These are phyloP conservation scores for Comarum palustre DNA, from an alignment of 306 rosid species.

Conservation along the genomic window DNA sequence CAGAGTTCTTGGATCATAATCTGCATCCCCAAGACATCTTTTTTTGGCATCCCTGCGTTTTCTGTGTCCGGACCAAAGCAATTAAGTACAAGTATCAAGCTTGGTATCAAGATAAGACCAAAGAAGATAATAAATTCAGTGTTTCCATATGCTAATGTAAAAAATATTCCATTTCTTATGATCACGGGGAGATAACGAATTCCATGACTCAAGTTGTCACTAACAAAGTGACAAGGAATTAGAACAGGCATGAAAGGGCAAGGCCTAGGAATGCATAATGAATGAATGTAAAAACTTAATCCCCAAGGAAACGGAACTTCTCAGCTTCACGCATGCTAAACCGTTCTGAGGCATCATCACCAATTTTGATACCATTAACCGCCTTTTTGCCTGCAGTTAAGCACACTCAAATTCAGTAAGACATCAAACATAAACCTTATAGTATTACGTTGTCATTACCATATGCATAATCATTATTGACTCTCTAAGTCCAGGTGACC, in stretches of 20 bases:
- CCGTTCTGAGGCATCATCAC: slow-evolving; percentile 58
- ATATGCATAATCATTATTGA: slow-evolving; percentile 2
- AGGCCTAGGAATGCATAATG: slow-evolving; percentile 1
- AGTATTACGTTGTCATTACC: background rate
- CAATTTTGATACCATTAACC: slow-evolving; percentile 35
- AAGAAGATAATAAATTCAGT: background rate
- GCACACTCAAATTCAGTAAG: slow-evolving; percentile 26
- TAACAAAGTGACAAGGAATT: background rate
- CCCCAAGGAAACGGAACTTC: slow-evolving; percentile 60
- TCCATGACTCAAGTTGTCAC: background rate
- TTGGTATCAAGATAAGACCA: background rate
- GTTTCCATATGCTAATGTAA: background rate
- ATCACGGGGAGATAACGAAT: background rate
- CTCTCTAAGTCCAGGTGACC: background rate
- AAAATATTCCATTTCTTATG: background rate
- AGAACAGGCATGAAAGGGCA: slow-evolving; percentile 7
- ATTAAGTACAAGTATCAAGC: slow-evolving; percentile 17
- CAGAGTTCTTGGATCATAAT: slow-evolving; percentile 77
- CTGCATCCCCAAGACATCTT: slow-evolving; percentile 65
- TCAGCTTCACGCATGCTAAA: slow-evolving; percentile 63
- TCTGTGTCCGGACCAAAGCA: slow-evolving; percentile 42
- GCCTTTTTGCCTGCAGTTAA: slow-evolving; percentile 43
- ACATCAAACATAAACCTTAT: slow-evolving; percentile 1
- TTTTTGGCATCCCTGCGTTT: slow-evolving; percentile 61
- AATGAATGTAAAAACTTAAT: slow-evolving; percentile 42